A percentile compares a stretch with the other conserved stretches of the same genome.
Evolutionary conservation across 805 yeast genomes (phyloP).

Genomic region (Wickerhamomyces tratensis): DNA sequence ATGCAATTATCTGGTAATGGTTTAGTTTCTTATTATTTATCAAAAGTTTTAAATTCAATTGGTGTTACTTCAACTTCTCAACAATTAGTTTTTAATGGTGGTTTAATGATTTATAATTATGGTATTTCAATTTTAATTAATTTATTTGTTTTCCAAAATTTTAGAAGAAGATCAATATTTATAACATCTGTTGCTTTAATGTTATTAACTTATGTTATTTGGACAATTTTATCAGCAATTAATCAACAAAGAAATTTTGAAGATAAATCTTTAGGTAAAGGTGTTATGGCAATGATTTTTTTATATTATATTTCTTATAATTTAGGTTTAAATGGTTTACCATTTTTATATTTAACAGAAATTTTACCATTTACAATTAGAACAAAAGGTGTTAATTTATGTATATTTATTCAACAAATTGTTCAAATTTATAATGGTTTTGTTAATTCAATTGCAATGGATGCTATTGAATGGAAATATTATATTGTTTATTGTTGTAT

Average conservation of each 20-base stretch:
- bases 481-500: conserved; percentile 26
- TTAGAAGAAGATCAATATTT: conserved; percentile 29
- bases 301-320: conserved; percentile 32
- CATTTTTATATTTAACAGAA: conserved; percentile 36
- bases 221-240: conserved; percentile 38
- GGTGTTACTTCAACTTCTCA: conserved; percentile 38
- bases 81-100: conserved; percentile 42
- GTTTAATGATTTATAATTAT: conserved; percentile 38
- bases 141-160: conserved; percentile 17
- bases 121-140: conserved; percentile 22
- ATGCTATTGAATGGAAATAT: conserved; percentile 25
- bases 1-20: conserved; percentile 44
- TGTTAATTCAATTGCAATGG: conserved; percentile 29
- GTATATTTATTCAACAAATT: conserved; percentile 14
- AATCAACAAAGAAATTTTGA: conserved; percentile 31
- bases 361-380: conserved; percentile 23
- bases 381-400: conserved; percentile 20
- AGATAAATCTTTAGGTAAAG: conserved; percentile 31
- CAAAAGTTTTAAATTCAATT: conserved; percentile 39
- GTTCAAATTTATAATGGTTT: conserved; percentile 23
- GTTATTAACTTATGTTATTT: conserved; percentile 28
- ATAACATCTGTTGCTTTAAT: conserved; percentile 26
- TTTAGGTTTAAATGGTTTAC: conserved; percentile 34
- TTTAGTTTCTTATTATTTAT: conserved; percentile 40
- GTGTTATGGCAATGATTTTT: conserved; percentile 43